Conservation (phyloP, 2,329 filamentous ascomycete genomes). For the Fusarium transvaalense region DNA sequence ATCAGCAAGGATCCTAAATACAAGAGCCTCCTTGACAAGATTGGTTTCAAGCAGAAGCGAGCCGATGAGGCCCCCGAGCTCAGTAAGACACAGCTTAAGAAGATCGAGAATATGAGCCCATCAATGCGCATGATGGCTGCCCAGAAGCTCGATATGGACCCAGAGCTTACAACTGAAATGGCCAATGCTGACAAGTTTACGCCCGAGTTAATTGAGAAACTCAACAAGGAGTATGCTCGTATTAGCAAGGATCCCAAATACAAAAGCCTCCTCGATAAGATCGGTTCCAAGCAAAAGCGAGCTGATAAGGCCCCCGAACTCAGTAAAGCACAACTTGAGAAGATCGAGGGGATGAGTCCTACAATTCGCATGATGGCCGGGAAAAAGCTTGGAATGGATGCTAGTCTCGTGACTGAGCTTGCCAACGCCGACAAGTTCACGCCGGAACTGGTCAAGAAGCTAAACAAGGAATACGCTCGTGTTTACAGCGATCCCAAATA, state of each 20-base stretch:
- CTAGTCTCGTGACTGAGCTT: neutral
- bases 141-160: neutral
- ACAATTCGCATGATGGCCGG: neutral
- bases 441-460: neutral
- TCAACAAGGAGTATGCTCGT: neutral
- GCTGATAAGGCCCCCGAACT: neutral
- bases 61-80: neutral
- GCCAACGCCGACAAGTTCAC: neutral
- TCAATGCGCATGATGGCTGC: neutral
- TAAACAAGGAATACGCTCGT: constrained; percentile 17
- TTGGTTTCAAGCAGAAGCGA: neutral
- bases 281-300: neutral
- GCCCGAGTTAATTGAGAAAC: neutral
- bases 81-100: neutral
- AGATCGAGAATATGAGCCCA: neutral
- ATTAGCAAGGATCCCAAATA: neutral
- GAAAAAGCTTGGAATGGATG: neutral
- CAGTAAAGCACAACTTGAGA: neutral
- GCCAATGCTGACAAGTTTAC: neutral
- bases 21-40: neutral
- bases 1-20: neutral
- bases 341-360: neutral
- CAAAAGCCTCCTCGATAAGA: neutral
- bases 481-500: neutral
- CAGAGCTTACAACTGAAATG: neutral